Evolutionary conservation across 208 protist genomes (phyloP), one percentile per base, ranked within the genome.

Genomic region (Trypanosoma scelopori): DNA sequence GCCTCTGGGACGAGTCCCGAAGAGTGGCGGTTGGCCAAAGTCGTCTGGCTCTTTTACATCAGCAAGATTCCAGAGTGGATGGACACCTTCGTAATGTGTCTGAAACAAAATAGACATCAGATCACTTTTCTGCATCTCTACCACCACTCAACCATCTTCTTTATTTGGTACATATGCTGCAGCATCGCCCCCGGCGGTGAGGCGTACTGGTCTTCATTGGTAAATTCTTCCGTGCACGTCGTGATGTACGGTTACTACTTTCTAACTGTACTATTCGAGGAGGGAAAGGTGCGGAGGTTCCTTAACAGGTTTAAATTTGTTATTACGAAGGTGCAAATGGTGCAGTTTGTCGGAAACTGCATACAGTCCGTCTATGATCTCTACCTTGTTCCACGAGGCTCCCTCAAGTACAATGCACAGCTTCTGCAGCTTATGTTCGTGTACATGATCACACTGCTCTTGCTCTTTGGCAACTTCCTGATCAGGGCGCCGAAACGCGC

Each of bases 231-330:
- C 28, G 63, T 93, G n/a, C 87, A 91, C 60, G 82, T 93, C 18
- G 63, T 89, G 53, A 93, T 93, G 87, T 93, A 91, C 73, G 75
- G 77, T 42, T 91, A 93, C 80, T 91, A 93, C 70, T 90, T 93
- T 47, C 52, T 85, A 20, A 89, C 85, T 5, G 63, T 85, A 18
- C 45, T 89, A 0, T 91, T 91, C 52, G 71, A 74, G 13, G 66
- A 69, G 1, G 85, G 85, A 25, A 27, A 43, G 20, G 53, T 91
- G 27, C 85, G 85, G 45, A 68, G 73, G 46, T 65, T 84, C 43
- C 67, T 91, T 43, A 81, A 74, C 71, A 76, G 71, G 46, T 84
- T 87, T 58, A 91, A 91, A 70, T 91, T 91, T 65, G 55, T 85
- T 64, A 91, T 91, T 63, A 91, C 84, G 20, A 87, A 91, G 73